Evolutionary conservation across 371 early-diverging fungal species (phyloP), one percentile per base, ranked within the genome.

Genomic region (Coemansia sp.): DNA sequence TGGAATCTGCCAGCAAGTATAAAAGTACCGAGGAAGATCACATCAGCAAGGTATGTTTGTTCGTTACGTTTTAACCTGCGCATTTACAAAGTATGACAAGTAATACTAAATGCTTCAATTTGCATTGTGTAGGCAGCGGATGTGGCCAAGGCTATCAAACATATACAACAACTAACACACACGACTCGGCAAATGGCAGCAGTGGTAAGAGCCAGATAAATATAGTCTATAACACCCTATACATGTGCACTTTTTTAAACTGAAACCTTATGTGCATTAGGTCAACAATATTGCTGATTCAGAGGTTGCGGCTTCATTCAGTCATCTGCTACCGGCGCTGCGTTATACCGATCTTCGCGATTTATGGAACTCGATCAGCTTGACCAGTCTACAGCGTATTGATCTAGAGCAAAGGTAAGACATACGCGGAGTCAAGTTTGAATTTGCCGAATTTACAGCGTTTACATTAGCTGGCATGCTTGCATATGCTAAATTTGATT

Each of bases 361-460:
- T 3, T 58, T 59, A 24, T 73, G 74, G 74, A 59, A 59, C 48
- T 47, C 74, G 10, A 59, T 66, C 31, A 21, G 55, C 22, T n/a
- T 73, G 27, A 48, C 62, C 22, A 31, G 64, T 4, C 54, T 70
- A 14, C 71, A 70, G 29, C 56, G 52, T 24, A 45, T 73, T 11
- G 14, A 51, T 24, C 8, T 73, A 14, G 59, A 66, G 50, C 31
- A 59, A 18, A 69, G 69, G 73, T 72, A 69, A 39, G 69, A 14
- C n/a, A 14, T 21, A n/a, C 18, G 16, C 27, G 14, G n/a, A 26
- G 34, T 16, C 14, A 16, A 16, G 24, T 13, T 24, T 24, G 2
- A 7, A 11, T 29, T 29, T 54, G 29, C 2, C 29, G 13, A 10
- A 54, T 13, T 22, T 8, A 29, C 26, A 54, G 14, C 27, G 54